Percentiles rank a stretch among this genome's conserved stretches.
These are phyloP conservation scores for Citrus trifoliata DNA, from an alignment of 345 rosid species.

Conservation along the genomic window DNA sequence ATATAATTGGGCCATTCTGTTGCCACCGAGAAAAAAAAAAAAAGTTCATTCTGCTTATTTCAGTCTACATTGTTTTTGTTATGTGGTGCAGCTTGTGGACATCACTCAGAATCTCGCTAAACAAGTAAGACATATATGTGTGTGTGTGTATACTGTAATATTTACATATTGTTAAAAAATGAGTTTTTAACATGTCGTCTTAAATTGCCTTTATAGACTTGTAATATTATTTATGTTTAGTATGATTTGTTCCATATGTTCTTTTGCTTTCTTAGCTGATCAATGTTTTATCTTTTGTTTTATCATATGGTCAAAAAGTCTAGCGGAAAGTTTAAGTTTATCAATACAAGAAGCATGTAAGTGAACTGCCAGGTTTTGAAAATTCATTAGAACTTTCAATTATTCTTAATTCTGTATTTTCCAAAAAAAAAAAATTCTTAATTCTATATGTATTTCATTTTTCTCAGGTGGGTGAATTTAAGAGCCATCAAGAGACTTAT, in stretches of 20 bases:
- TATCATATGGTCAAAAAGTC: slow-evolving; percentile 25
- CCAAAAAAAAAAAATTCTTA: background rate
- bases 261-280: slow-evolving; percentile 4
- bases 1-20: background rate
- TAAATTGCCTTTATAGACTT: background rate
- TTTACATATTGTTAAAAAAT: background rate
- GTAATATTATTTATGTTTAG: background rate
- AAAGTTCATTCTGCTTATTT: background rate
- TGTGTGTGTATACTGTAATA: background rate
- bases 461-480: slow-evolving; percentile 54
- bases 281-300: slow-evolving; percentile 11
- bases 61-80: slow-evolving; percentile 14
- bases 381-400: background rate
- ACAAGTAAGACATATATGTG: slow-evolving; percentile 27
- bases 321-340: slow-evolving; percentile 39
- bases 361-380: slow-evolving; percentile 19
- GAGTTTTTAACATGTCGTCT: background rate
- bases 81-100: slow-evolving; percentile 39
- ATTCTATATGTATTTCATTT: slow-evolving; percentile 3
- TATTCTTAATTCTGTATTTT: background rate
- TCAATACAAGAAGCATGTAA: slow-evolving; percentile 50
- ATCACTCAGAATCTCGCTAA: slow-evolving; percentile 25
- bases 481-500: slow-evolving; percentile 46
- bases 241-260: slow-evolving; percentile 2
- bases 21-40: background rate